Conservation (phyloP, 768 basidiomycete genomes). For the Pleurotus salmoneostramineus region DNA sequence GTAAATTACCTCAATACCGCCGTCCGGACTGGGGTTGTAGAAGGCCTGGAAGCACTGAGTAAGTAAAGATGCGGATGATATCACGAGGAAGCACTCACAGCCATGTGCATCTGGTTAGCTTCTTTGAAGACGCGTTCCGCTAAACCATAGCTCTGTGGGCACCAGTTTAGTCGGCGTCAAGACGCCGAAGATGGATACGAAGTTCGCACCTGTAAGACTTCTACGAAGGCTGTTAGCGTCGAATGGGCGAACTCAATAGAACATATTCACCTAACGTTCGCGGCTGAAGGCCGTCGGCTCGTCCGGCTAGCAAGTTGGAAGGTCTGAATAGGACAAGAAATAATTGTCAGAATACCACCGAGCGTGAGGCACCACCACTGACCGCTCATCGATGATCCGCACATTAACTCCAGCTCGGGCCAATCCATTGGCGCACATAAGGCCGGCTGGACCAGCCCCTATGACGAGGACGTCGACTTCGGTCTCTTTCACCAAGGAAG, state of each 20-base stretch:
- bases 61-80: neutral
- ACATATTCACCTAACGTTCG: slow-evolving; percentile 28
- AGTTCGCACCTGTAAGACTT: slow-evolving; percentile 45
- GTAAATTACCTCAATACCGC: slow-evolving; percentile 55
- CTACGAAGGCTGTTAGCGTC: slow-evolving; percentile 29
- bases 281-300: slow-evolving; percentile 60
- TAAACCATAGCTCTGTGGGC: slow-evolving; percentile 68
- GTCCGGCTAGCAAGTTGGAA: slow-evolving; percentile 44
- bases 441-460: slow-evolving; percentile 57
- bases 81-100: slow-evolving; percentile 38
- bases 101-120: slow-evolving; percentile 67
- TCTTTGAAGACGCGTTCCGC: slow-evolving; percentile 59
- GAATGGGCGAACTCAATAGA: neutral
- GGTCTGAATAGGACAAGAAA: slow-evolving; percentile 27
- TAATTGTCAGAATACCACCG: neutral
- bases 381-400: slow-evolving; percentile 59
- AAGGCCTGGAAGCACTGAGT: slow-evolving; percentile 49
- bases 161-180: neutral
- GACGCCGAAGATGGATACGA: neutral
- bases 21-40: slow-evolving; percentile 60
- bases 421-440: slow-evolving; percentile 70
- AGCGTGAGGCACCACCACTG: slow-evolving; percentile 1
- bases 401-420: slow-evolving; percentile 54
- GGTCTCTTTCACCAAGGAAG: slow-evolving; percentile 24
- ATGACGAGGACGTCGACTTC: slow-evolving; percentile 57